Percentiles rank a stretch among this genome's conserved stretches.
Conservation (phyloP, 2,329 filamentous ascomycete genomes). For the Sporothrix pseudoabietina region DNA sequence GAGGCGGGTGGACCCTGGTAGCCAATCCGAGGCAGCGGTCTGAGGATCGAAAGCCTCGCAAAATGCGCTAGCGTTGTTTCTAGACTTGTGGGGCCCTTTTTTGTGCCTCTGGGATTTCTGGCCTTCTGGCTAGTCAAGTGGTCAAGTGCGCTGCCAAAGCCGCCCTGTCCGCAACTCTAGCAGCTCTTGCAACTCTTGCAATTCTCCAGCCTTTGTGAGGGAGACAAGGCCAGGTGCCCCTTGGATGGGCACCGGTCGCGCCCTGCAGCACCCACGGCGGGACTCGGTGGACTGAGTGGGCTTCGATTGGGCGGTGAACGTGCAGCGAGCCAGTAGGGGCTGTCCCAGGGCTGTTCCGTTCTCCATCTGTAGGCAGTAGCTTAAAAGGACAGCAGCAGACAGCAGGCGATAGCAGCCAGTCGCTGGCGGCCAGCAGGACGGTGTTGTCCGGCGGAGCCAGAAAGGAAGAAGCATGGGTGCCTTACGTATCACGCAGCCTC, state of each 20-base stretch:
- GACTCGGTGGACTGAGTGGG: slow-evolving; percentile 5
- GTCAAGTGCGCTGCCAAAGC: not conserved
- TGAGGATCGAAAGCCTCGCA: slow-evolving; percentile 31
- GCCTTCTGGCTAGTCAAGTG: not conserved
- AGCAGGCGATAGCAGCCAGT: not conserved
- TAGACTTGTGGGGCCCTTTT: not conserved
- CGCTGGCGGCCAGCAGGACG: not conserved
- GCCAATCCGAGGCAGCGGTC: slow-evolving; percentile 32
- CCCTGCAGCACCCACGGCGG: not conserved
- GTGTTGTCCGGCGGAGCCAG: slow-evolving; percentile 13
- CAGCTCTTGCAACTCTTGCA: not conserved
- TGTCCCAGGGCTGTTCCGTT: not conserved
- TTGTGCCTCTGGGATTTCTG: not conserved
- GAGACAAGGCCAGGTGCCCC: slow-evolving; percentile 3
- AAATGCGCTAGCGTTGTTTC: slow-evolving; percentile 24
- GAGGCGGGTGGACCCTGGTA: slow-evolving; percentile 28
- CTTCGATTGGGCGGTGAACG: slow-evolving; percentile 24
- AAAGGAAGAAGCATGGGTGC: slow-evolving; percentile 24
- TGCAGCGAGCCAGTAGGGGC: slow-evolving; percentile 11
- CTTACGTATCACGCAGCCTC: slow-evolving; percentile 13
- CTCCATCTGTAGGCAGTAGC: slow-evolving; percentile 10
- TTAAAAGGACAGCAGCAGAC: not conserved
- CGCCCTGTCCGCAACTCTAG: not conserved
- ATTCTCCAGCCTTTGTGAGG: too few relatives aligned
- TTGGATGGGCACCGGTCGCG: not conserved